Evolutionary conservation across 495 filamentous ascomycete genomes (phyloP), one percentile per base, ranked within the genome.

Genomic region (Penicillium waksmanii): DNA sequence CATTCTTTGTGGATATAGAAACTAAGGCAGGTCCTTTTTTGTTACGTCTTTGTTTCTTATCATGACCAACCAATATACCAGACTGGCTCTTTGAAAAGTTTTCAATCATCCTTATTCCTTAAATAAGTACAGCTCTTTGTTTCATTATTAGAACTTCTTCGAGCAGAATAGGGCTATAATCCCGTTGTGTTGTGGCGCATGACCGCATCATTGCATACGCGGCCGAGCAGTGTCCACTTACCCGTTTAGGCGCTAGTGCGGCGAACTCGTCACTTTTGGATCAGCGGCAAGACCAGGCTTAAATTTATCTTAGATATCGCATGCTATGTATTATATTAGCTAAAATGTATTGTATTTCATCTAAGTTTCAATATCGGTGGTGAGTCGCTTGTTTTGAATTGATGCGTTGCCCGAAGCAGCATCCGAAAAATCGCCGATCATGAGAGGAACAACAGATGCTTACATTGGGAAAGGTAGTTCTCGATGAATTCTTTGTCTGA

Each of bases 11-110:
- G 50, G 55, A 66, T 66, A 58, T 66, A 54, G 58, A 64, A 52
- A 58, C 55, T 61, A 53, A 65, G 65, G 65, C 65, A 65, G 65
- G 65, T 50, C 65, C 65, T 62, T 51, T 42, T 38, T 53, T 56
- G 36, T 17, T 34, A n/a, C 59, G 53, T n/a, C 25, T 18, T 42
- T 21, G 25, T 49, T 50, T 43, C n/a, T 55, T 52, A 36, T 54
- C 53, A 19, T 47, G 44, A 35, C 19, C 21, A 44, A 31, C 27
- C 33, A 44, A 53, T 42, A 66, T 55, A 66, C 43, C 56, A 57
- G 49, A 55, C 54, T 66, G 60, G 51, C 31, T 60, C 23, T 36
- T 5, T 27, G 17, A 51, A 19, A 40, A 17, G 15, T 48, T 56
- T 49, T 18, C 43, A 35, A 35, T 47, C 5, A 10, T 42, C 36